Percentiles rank a stretch among this genome's conserved stretches.
Evolutionary conservation across 2,329 filamentous ascomycete species (phyloP).

Genomic region (Ophiosphaerella narmari): DNA sequence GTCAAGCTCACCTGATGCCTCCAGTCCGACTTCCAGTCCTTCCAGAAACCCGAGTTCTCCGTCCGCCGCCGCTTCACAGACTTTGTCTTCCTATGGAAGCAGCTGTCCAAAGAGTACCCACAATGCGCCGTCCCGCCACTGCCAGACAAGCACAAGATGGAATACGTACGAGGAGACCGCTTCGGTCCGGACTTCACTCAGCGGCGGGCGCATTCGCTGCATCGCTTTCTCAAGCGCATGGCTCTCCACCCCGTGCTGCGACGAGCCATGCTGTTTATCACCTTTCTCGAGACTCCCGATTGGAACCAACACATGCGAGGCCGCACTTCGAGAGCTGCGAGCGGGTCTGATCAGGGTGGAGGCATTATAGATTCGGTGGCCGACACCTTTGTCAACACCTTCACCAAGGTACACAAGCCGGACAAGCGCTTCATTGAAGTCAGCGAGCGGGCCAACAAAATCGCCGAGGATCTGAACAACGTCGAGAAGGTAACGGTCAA

Average conservation of each 20-base stretch:
- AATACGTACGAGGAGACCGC: conserved; percentile 94
- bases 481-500: conserved; percentile 95
- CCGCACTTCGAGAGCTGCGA: conserved; percentile 68
- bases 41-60: conserved; percentile 77
- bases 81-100: conserved; percentile 95
- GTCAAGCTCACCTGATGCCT: conserved; percentile 11
- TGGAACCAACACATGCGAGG: conserved; percentile 97
- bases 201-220: conserved; percentile 84
- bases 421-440: conserved; percentile 95
- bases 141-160: conserved; percentile 98
- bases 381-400: conserved; percentile 95
- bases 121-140: conserved; percentile 91
- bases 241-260: conserved; percentile 88
- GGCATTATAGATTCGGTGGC: conserved; percentile 94
- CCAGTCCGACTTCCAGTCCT: conserved; percentile 91
- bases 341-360: conserved; percentile 47
- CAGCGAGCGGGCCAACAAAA: conserved; percentile 86
- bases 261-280: conserved; percentile 78
- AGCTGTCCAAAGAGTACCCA: conserved; percentile 83
- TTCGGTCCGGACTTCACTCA: conserved; percentile 92
- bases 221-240: conserved; percentile 86
- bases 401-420: conserved; percentile 93
- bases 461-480: conserved; percentile 86
- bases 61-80: conserved; percentile 95
- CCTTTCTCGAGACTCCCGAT: conserved; percentile 89